phyloP scores from a whole-genome alignment of 2,329 filamentous ascomycete genomes.

The Exophiala bonariae region DNA sequence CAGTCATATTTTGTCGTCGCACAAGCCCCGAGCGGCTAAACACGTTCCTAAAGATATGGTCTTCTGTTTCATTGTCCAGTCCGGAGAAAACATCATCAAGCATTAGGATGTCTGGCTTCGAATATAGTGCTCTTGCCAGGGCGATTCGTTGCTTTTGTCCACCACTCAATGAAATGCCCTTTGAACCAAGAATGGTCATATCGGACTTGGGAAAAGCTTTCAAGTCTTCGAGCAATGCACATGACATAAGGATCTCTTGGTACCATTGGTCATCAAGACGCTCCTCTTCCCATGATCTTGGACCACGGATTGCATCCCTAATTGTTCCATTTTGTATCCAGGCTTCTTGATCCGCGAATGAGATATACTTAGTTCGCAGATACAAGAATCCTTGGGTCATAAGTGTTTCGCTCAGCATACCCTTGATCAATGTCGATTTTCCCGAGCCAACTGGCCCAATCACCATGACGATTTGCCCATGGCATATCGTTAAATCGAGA shows the following conservation, averaged over 20 bases:
- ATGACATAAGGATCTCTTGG: slow-evolving; percentile 28
- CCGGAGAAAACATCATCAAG: slow-evolving; percentile 56
- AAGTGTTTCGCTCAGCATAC: slow-evolving; percentile 24
- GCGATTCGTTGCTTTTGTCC: slow-evolving; percentile 36
- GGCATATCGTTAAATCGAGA: slow-evolving; percentile 22
- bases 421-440: slow-evolving; percentile 27
- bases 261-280: slow-evolving; percentile 29
- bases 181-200: slow-evolving; percentile 26
- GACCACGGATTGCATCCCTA: slow-evolving; percentile 28
- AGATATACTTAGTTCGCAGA: slow-evolving; percentile 13
- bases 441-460: slow-evolving; percentile 31
- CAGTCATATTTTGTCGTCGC: slow-evolving; percentile 38
- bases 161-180: slow-evolving; percentile 30
- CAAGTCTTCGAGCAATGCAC: slow-evolving; percentile 30
- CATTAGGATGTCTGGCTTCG: slow-evolving; percentile 48
- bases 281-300: slow-evolving; percentile 5
- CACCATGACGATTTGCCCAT: slow-evolving; percentile 26
- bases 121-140: slow-evolving; percentile 55
- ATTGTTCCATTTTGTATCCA: slow-evolving; percentile 28
- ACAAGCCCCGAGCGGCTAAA: slow-evolving; percentile 49
- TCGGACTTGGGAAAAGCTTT: slow-evolving; percentile 24
- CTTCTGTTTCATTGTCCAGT: slow-evolving; percentile 51
- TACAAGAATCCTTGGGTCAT: slow-evolving; percentile 20
- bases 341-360: slow-evolving; percentile 25
- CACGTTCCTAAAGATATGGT: slow-evolving; percentile 48